Percentiles rank a stretch among this genome's conserved stretches.
These are phyloP conservation scores for Oenanthe sinensis DNA, from an alignment of 129 eudicot genomes.

Conservation along the genomic window DNA sequence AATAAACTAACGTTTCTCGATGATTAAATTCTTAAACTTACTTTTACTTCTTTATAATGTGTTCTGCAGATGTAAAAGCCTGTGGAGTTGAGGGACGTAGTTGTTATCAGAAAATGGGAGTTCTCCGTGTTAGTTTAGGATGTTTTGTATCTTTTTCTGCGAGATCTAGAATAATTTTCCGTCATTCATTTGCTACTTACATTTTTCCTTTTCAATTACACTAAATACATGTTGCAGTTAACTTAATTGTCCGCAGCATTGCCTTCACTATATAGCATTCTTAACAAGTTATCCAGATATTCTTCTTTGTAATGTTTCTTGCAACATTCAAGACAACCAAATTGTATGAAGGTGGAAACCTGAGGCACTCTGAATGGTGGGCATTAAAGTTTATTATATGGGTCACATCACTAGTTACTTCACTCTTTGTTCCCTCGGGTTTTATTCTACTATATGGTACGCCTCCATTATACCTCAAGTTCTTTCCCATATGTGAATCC, in stretches of 20 bases:
- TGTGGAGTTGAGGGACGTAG: conserved; percentile 56
- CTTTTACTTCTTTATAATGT: neutral
- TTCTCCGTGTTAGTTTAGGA: conserved; percentile 90
- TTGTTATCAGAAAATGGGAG: conserved; percentile 82
- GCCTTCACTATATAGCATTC: conserved; percentile 18
- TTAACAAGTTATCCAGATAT: conserved; percentile 59
- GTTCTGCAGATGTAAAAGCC: conserved; percentile 54
- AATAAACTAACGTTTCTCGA: neutral
- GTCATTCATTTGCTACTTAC: neutral
- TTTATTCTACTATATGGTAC: conserved; percentile 70
- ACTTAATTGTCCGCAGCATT: neutral
- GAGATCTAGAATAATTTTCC: neutral
- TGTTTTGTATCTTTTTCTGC: conserved; percentile 71
- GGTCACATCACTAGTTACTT: conserved; percentile 41
- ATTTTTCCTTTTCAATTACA: neutral
- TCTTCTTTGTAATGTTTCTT: conserved; percentile 69
- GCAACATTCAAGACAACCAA: conserved; percentile 61
- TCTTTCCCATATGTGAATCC: neutral
- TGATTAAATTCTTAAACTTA: neutral
- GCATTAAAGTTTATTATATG: conserved; percentile 39
- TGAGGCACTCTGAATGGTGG: conserved; percentile 97
- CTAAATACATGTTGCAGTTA: neutral
- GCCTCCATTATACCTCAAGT: conserved; percentile 5
- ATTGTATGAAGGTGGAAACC: conserved; percentile 40
- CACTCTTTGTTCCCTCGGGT: conserved; percentile 76